Conservation (phyloP, 2,329 filamentous ascomycete genomes). For the Stagonosporopsis rhizophila region DNA sequence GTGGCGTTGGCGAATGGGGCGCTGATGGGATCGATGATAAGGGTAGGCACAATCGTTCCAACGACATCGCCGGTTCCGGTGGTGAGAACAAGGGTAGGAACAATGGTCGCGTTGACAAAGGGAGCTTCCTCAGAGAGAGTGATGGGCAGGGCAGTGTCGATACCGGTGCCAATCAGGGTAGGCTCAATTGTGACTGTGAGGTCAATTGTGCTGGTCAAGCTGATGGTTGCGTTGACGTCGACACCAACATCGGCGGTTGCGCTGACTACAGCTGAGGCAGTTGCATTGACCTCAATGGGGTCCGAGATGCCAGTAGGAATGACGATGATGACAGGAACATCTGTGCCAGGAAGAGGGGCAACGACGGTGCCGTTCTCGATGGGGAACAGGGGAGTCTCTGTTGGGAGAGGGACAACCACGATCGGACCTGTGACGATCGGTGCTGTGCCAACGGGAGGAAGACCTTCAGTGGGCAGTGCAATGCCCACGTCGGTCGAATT, state of each 20-base stretch:
- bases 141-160: slow-evolving; percentile 17
- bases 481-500: slow-evolving; percentile 1
- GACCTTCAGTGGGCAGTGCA: neutral
- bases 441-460: slow-evolving; percentile 1
- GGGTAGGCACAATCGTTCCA: slow-evolving; percentile 5
- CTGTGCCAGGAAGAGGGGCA: slow-evolving; percentile 1
- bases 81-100: slow-evolving; percentile 8
- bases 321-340: slow-evolving; percentile 2
- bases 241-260: neutral
- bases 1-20: slow-evolving; percentile 2
- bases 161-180: slow-evolving; percentile 11
- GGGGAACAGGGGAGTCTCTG: slow-evolving; percentile 7
- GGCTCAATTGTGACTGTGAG: slow-evolving; percentile 12
- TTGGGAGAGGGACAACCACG: slow-evolving; percentile 1
- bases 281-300: slow-evolving; percentile 2
- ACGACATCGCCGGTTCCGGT: slow-evolving; percentile 14
- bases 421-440: slow-evolving; percentile 11
- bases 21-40: slow-evolving; percentile 6
- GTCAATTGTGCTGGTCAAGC: slow-evolving; percentile 12
- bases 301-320: slow-evolving; percentile 1
- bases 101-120: slow-evolving; percentile 17
- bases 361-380: slow-evolving; percentile 6
- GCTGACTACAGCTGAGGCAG: slow-evolving; percentile 1
- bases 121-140: slow-evolving; percentile 2
- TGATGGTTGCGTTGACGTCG: slow-evolving; percentile 4